Conservation (phyloP, 306 rosid species). For the Canavalia gladiata region DNA sequence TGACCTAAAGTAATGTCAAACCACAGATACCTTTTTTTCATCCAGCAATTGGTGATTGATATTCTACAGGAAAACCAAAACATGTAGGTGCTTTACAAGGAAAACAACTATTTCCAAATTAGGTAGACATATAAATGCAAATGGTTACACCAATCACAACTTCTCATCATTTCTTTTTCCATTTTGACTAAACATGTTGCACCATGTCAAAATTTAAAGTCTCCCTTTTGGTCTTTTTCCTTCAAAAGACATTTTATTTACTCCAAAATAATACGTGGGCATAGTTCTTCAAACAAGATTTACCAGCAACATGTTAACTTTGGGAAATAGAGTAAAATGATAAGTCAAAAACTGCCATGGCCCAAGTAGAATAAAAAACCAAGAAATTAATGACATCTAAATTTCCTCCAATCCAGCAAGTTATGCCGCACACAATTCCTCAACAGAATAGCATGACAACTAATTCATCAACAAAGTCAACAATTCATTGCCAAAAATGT, state of each 20-base stretch:
- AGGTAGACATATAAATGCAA: background rate
- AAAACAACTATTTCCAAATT: conserved; percentile 17
- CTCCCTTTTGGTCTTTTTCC: background rate
- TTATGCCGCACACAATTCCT: background rate
- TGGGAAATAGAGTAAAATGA: background rate
- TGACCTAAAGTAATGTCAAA: conserved; percentile 17
- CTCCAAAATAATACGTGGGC: conserved; percentile 15
- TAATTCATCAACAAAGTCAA: conserved; percentile 32
- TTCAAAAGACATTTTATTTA: background rate
- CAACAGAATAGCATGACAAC: conserved; percentile 5
- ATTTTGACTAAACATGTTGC: conserved; percentile 10
- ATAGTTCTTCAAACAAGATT: conserved; percentile 8
- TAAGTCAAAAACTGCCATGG: background rate
- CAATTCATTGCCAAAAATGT: background rate
- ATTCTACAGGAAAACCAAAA: conserved; percentile 6
- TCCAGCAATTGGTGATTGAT: background rate
- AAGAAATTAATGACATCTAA: background rate
- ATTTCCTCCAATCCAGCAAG: background rate
- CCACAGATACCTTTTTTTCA: background rate
- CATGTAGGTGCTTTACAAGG: background rate
- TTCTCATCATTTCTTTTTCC: background rate
- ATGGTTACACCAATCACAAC: conserved; percentile 12
- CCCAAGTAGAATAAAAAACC: conserved; percentile 8
- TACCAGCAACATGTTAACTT: background rate
- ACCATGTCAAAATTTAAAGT: background rate